Evolutionary conservation across 2,329 filamentous ascomycete species (phyloP).

Genomic region (Rhynchosporium graminicola): DNA sequence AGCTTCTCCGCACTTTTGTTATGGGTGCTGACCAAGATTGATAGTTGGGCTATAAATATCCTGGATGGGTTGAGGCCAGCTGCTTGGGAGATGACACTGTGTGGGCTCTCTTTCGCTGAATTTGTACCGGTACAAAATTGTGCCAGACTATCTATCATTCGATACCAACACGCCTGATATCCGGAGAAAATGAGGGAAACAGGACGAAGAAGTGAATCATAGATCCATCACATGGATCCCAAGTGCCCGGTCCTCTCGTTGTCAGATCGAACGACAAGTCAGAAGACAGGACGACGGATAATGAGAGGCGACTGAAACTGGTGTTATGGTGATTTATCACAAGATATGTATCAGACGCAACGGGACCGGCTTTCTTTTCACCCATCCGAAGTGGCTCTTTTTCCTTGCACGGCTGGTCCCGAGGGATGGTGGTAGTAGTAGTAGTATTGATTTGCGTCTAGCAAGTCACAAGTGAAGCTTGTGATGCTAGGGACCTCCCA

Average conservation of each 20-base stretch:
- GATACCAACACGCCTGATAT: background rate
- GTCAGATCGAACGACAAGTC: background rate
- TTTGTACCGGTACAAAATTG: background rate
- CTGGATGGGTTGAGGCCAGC: conserved; percentile 4
- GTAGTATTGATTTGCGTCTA: background rate
- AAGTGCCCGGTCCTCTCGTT: background rate
- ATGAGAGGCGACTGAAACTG: background rate
- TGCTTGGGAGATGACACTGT: conserved; percentile 14
- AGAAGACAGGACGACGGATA: background rate
- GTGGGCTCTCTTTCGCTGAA: conserved; percentile 1
- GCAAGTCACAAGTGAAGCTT: no score
- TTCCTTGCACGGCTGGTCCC: conserved; percentile 9
- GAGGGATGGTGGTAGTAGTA: background rate
- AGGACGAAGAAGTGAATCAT: background rate
- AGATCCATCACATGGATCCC: conserved; percentile 5
- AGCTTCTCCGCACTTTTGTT: conserved; percentile 19
- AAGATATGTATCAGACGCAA: background rate
- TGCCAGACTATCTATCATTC: background rate
- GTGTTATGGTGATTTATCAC: background rate
- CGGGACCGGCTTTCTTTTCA: conserved; percentile 1
- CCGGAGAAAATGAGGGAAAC: conserved; percentile 13
- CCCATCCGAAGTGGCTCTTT: background rate
- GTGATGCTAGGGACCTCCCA: no score
- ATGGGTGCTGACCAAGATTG: conserved; percentile 17
- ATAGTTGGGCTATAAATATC: conserved; percentile 12